Conservation (phyloP, 2,329 filamentous ascomycete genomes). For the Coniella vitis region DNA sequence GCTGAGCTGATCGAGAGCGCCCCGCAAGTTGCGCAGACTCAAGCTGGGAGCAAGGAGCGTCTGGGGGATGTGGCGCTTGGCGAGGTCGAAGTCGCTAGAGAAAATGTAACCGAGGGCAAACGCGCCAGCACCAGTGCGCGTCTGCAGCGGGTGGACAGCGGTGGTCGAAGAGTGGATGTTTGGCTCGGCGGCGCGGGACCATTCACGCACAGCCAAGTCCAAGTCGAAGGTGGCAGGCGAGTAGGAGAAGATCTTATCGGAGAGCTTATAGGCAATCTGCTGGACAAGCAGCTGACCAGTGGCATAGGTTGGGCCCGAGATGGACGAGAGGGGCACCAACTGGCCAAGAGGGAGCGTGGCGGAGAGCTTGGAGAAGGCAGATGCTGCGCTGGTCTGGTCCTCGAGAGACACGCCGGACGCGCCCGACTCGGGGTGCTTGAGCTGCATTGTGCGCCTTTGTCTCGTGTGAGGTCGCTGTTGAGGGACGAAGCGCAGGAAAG, state of each 20-base stretch:
- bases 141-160: constrained; percentile 73
- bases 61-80: constrained; percentile 87
- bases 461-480: neutral
- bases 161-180: constrained; percentile 82
- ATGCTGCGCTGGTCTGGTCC: constrained; percentile 23
- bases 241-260: constrained; percentile 96
- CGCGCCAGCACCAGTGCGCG: constrained; percentile 78
- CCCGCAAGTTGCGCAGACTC: constrained; percentile 71
- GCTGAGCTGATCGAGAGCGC: constrained; percentile 84
- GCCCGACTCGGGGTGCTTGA: constrained; percentile 32
- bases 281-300: constrained; percentile 92
- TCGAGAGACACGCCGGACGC: constrained; percentile 23
- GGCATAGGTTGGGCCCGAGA: constrained; percentile 84
- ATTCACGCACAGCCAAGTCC: constrained; percentile 73
- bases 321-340: constrained; percentile 47
- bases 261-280: constrained; percentile 90
- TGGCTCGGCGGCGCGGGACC: constrained; percentile 61
- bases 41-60: constrained; percentile 81
- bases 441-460: constrained; percentile 14
- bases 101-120: constrained; percentile 96
- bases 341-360: constrained; percentile 53
- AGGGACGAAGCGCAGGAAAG: neutral
- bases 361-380: constrained; percentile 36
- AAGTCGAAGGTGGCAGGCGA: constrained; percentile 91
- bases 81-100: constrained; percentile 89